These are phyloP conservation scores for Trypanosoma scelopori DNA, from an alignment of 208 protist genomes.

Conservation along the genomic window DNA sequence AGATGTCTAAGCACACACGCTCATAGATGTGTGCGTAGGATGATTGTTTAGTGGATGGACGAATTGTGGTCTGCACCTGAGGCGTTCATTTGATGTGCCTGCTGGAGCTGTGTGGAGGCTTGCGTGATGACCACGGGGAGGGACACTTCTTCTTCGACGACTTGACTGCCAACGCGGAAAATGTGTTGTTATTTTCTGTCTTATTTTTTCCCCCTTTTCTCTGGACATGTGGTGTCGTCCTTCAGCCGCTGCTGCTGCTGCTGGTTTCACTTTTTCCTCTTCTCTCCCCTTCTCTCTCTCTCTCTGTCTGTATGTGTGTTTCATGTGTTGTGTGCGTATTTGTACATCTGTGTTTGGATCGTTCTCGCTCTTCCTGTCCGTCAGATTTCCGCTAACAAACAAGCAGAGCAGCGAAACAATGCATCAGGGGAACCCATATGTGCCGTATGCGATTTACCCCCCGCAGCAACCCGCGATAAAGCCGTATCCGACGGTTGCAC, in stretches of 20 bases:
- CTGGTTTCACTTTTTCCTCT: conserved; percentile 5
- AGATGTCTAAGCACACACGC: no score
- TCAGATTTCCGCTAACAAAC: not conserved
- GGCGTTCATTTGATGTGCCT: no score
- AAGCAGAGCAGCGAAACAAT: not conserved
- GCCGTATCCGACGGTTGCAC: conserved; percentile 10
- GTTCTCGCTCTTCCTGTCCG: not conserved
- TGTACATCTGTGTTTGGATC: not conserved
- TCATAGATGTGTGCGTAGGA: no score
- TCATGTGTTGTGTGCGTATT: not conserved
- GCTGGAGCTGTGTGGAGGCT: no score
- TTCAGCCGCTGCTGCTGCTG: conserved; percentile 1
- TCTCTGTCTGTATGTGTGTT: not conserved
- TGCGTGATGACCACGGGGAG: no score
- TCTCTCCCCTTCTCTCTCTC: conserved; percentile 4
- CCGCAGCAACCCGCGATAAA: conserved; percentile 29
- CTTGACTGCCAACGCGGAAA: no score
- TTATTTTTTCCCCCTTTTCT: not conserved
- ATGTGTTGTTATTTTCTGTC: not conserved
- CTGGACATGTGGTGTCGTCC: not conserved
- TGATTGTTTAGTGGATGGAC: no score
- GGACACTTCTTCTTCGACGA: no score
- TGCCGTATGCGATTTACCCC: conserved; percentile 22
- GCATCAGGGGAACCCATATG: conserved; percentile 21
- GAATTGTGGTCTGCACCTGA: no score